Evolutionary conservation across 2,329 filamentous ascomycete species (phyloP), one percentile per base, ranked within the genome.

Genomic region (Ascocoryne sarcoides): DNA sequence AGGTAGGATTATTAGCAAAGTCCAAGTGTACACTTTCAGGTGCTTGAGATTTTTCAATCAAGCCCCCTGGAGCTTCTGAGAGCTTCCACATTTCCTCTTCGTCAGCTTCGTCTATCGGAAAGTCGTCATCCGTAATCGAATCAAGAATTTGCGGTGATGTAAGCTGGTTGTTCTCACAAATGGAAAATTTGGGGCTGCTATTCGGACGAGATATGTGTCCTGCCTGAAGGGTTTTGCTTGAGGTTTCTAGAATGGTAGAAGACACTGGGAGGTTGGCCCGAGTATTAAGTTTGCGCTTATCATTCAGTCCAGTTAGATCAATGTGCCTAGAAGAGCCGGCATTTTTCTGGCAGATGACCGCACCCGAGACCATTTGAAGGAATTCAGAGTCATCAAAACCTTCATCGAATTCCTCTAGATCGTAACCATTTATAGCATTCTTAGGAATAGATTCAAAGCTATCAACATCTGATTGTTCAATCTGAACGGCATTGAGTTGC

Each of bases 371-470:
- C 19, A 53, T 33, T 14, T 32, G 42, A 37, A 55, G 42, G 18
- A 57, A 20, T 44, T 59, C 54, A 16, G 41, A 36, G 33, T 57
- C 55, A 37, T 50, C 37, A 15, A 57, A 32, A 4, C 45, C 55
- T 32, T 54, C 48, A 30, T 47, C 44, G 35, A 55, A 56, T 4
- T 55, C 47, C 20, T 50, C 36, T n/a, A 44, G 2, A n/a, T 38
- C 31, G 19, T 34, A 42, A 23, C 37, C 37, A 14, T 40, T 40
- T 4, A 37, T 20, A 10, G 30, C 17, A 19, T 17, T 10, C 32
- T 32, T 12, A 8, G 26, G 17, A 8, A 17, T 21, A 21, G 18
- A 32, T 9, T 45, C 18, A 10, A 15, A 12, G 14, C 42, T 44
- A 20, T 42, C 42, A 21, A 44, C 9, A 30, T 41, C 39, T 29